These are phyloP conservation scores for Chondrostereum purpureum DNA, from an alignment of 1,284 basidiomycete species.

Conservation along the genomic window DNA sequence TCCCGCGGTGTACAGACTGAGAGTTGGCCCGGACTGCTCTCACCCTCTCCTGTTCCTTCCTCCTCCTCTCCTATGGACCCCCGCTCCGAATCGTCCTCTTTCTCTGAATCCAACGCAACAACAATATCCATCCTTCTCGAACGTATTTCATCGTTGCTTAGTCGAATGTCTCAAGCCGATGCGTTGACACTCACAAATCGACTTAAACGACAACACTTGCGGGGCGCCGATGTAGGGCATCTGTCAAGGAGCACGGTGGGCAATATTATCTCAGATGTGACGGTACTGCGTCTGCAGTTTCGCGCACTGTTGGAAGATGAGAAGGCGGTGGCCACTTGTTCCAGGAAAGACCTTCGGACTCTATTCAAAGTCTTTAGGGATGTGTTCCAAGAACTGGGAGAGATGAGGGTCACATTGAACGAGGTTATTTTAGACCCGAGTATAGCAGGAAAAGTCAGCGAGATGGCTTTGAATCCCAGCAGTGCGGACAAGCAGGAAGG, in stretches of 20 bases:
- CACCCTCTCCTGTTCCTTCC: slow-evolving; percentile 23
- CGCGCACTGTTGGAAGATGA: slow-evolving; percentile 69
- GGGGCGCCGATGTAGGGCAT: slow-evolving; percentile 81
- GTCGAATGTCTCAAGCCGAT: slow-evolving; percentile 75
- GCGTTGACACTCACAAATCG: slow-evolving; percentile 84
- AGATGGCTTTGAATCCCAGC: slow-evolving; percentile 59
- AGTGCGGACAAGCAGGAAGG: slow-evolving; percentile 34
- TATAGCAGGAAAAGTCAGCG: slow-evolving; percentile 66
- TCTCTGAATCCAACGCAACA: slow-evolving; percentile 41
- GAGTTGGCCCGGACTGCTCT: slow-evolving; percentile 21
- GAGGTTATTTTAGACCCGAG: slow-evolving; percentile 86
- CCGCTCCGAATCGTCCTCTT: slow-evolving; percentile 63
- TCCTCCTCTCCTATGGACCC: slow-evolving; percentile 42
- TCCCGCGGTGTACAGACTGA: slow-evolving; percentile 78
- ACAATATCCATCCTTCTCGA: slow-evolving; percentile 66
- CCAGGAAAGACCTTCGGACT: slow-evolving; percentile 77
- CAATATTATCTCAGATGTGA: slow-evolving; percentile 68
- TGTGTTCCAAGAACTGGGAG: slow-evolving; percentile 76
- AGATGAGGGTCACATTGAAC: slow-evolving; percentile 80
- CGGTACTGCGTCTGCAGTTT: slow-evolving; percentile 70
- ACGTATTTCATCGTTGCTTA: slow-evolving; percentile 60
- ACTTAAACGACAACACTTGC: slow-evolving; percentile 86
- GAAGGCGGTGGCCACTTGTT: slow-evolving; percentile 55
- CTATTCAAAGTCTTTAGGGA: slow-evolving; percentile 86
- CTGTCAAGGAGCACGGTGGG: slow-evolving; percentile 82